Percentiles rank a stretch among this genome's conserved stretches.
phyloP scores from a whole-genome alignment of 441 rosid genomes.

The Corymbia calophylla region DNA sequence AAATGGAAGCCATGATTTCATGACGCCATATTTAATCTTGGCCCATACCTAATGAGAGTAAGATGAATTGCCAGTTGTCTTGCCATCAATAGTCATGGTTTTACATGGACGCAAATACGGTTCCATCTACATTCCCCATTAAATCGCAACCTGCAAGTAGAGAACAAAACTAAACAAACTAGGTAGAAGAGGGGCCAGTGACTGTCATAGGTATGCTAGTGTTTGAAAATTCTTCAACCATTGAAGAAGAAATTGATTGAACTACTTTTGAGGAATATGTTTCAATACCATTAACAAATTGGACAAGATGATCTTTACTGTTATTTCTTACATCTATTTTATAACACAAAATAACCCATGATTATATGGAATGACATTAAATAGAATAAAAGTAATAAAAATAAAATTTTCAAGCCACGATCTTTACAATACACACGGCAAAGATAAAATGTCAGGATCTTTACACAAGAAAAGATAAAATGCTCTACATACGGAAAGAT shows the following conservation, averaged over 20 bases:
- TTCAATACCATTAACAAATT: not conserved
- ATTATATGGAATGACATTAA: not conserved
- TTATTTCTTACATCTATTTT: not conserved
- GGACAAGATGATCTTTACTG: not conserved
- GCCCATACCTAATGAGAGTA: not conserved
- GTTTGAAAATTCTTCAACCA: not conserved
- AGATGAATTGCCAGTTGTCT: not conserved
- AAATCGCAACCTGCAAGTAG: not conserved
- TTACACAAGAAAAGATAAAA: not conserved
- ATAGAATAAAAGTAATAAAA: not conserved
- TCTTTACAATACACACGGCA: not conserved
- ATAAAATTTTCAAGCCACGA: too few species aligned
- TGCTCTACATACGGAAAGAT: not conserved
- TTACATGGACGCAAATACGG: not conserved
- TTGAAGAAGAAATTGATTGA: not conserved
- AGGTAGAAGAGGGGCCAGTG: not conserved
- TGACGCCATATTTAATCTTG: not conserved
- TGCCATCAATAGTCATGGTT: not conserved
- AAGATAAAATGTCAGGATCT: not conserved
- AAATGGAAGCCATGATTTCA: not conserved
- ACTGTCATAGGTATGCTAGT: not conserved
- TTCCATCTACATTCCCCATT: not conserved
- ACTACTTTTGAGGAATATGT: not conserved
- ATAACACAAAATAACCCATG: not conserved
- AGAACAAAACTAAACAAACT: not conserved